These are phyloP conservation scores for Eucalyptus pauciflora DNA, from an alignment of 345 rosid genomes.

Conservation along the genomic window DNA sequence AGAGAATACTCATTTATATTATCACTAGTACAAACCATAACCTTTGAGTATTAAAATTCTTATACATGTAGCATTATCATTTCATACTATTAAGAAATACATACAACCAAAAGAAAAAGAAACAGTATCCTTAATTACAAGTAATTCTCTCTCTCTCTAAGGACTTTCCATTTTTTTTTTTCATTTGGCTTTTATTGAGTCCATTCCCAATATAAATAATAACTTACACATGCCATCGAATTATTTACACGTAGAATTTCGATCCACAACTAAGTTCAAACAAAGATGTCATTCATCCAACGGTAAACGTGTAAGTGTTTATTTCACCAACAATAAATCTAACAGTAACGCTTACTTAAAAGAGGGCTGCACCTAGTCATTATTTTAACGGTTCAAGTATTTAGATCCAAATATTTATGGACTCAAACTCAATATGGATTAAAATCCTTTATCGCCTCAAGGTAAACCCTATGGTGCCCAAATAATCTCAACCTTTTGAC, in stretches of 20 bases:
- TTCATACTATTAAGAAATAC: background rate
- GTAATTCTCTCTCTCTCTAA: background rate
- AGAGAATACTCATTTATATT: background rate
- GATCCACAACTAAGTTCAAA: background rate
- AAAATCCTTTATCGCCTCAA: background rate
- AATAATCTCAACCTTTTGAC: background rate
- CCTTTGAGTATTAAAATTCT: background rate
- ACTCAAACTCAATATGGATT: background rate
- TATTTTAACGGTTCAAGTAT: background rate
- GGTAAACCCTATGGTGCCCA: background rate
- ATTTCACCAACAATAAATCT: background rate
- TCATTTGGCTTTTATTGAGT: background rate
- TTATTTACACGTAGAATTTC: background rate
- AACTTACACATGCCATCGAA: background rate
- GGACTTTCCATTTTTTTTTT: background rate
- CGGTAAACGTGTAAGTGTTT: background rate
- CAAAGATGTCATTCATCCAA: background rate
- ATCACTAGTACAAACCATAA: background rate
- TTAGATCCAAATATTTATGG: background rate
- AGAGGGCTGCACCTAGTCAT: background rate
- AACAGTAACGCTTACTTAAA: background rate
- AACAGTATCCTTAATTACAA: background rate
- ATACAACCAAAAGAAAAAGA: background rate
- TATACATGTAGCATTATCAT: background rate
- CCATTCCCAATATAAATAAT: background rate